Conservation (phyloP, 768 basidiomycete species). For the Collybiopsis luxurians region DNA sequence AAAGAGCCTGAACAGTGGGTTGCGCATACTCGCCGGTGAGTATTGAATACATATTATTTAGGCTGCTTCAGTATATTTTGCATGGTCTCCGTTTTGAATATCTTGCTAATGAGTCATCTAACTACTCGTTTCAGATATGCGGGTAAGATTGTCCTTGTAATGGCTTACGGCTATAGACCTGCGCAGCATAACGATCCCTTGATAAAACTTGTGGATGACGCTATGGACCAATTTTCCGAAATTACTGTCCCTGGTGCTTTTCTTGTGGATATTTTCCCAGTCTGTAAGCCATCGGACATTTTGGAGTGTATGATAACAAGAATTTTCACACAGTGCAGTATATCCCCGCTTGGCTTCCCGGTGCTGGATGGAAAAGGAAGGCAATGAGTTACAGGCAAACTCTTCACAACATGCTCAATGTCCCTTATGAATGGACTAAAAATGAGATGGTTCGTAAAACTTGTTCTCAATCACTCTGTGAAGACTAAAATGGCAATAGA, state of each 20-base stretch:
- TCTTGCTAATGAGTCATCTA: too few species aligned
- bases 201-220: background rate
- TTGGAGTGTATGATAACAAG: too few species aligned
- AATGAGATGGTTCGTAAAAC: slow-evolving; percentile 31
- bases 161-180: background rate
- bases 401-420: too few species aligned
- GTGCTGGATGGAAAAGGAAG: slow-evolving; percentile 24
- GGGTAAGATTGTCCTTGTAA: background rate
- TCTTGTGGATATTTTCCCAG: too few species aligned
- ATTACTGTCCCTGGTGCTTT: background rate
- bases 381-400: too few species aligned
- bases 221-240: background rate
- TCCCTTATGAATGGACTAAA: slow-evolving; percentile 30
- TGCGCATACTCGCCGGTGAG: background rate
- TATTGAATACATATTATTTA: too few species aligned
- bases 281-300: too few species aligned
- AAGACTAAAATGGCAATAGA: background rate
- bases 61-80: too few species aligned
- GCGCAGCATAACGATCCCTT: background rate
- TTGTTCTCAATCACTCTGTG: background rate
- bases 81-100: too few species aligned
- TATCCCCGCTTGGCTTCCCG: slow-evolving; percentile 31
- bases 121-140: background rate
- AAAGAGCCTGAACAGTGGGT: background rate
- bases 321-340: slow-evolving; percentile 17